These are phyloP conservation scores for Trypanosoma lewisi DNA, from an alignment of 208 protist genomes.

Conservation along the genomic window DNA sequence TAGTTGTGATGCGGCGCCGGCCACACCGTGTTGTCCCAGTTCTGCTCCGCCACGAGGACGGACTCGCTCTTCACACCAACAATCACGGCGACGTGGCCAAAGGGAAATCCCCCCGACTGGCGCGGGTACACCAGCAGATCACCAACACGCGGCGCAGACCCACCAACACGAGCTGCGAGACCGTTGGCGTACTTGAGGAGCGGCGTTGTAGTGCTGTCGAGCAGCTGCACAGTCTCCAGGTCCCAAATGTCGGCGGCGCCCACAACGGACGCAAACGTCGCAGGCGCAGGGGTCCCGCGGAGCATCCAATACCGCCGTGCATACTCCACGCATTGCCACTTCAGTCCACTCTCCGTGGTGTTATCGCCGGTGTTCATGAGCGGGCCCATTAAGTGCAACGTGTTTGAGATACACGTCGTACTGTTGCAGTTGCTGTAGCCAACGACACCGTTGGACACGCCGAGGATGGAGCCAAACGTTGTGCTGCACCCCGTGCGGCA, in stretches of 20 bases:
- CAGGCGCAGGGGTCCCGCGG: conserved; percentile 40
- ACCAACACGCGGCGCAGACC: conserved; percentile 33
- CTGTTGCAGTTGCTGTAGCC: conserved; percentile 65
- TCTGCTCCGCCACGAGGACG: conserved; percentile 80
- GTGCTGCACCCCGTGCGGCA: conserved; percentile 24
- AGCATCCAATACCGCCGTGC: conserved; percentile 87
- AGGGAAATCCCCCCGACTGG: conserved; percentile 39
- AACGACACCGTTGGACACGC: conserved; percentile 32
- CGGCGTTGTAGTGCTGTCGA: conserved; percentile 33
- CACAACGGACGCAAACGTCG: conserved; percentile 51
- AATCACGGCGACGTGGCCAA: conserved; percentile 80
- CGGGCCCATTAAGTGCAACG: conserved; percentile 8
- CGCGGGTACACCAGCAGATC: conserved; percentile 78
- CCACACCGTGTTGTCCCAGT: conserved; percentile 76
- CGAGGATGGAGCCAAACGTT: conserved; percentile 36
- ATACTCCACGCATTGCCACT: conserved; percentile 89
- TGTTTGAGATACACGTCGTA: conserved; percentile 34
- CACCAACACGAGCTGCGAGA: conserved; percentile 5
- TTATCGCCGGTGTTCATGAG: not conserved
- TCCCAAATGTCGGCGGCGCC: conserved; percentile 80
- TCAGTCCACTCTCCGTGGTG: not conserved
- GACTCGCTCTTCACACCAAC: conserved; percentile 33
- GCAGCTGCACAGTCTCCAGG: conserved; percentile 27
- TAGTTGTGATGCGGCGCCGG: conserved; percentile 71
- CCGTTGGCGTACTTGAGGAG: conserved; percentile 55